Percentiles rank a stretch among this genome's conserved stretches.
Conservation (phyloP, 148 eudicot genomes). For the Dysphania ambrosioides region DNA sequence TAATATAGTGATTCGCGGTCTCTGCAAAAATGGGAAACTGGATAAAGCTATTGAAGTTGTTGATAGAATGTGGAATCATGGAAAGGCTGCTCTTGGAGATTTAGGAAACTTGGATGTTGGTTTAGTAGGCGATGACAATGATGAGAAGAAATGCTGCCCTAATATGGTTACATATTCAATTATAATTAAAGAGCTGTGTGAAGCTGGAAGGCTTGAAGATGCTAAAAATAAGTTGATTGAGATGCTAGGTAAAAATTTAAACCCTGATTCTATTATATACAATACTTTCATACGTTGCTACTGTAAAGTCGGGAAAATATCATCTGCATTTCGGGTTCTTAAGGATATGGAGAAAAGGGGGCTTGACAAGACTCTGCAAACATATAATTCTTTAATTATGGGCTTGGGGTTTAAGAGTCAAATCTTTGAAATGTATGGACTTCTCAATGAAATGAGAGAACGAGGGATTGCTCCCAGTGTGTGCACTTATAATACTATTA, state of each 20-base stretch:
- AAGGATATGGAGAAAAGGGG: slow-evolving; percentile 96
- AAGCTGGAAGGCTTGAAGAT: slow-evolving; percentile 77
- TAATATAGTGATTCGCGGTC: slow-evolving; percentile 83
- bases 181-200: slow-evolving; percentile 70
- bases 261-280: slow-evolving; percentile 69
- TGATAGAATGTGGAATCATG: slow-evolving; percentile 81
- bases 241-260: slow-evolving; percentile 71
- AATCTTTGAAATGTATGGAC: slow-evolving; percentile 88
- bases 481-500: slow-evolving; percentile 62
- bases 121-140: slow-evolving; percentile 38
- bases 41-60: slow-evolving; percentile 83
- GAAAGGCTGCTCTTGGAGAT: slow-evolving; percentile 68
- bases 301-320: slow-evolving; percentile 70
- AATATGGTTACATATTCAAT: slow-evolving; percentile 87
- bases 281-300: slow-evolving; percentile 57
- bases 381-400: slow-evolving; percentile 72
- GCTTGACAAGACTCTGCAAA: slow-evolving; percentile 64
- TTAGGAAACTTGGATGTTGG: slow-evolving; percentile 47
- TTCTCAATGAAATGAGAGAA: slow-evolving; percentile 89
- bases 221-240: slow-evolving; percentile 79
- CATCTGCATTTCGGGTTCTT: slow-evolving; percentile 89
- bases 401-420: slow-evolving; percentile 68
- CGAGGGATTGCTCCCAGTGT: slow-evolving; percentile 66
- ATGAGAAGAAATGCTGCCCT: slow-evolving; percentile 56
- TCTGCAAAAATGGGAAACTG: slow-evolving; percentile 69